Conservation (phyloP, 805 yeast genomes). For the Candida sakaeoensis region DNA sequence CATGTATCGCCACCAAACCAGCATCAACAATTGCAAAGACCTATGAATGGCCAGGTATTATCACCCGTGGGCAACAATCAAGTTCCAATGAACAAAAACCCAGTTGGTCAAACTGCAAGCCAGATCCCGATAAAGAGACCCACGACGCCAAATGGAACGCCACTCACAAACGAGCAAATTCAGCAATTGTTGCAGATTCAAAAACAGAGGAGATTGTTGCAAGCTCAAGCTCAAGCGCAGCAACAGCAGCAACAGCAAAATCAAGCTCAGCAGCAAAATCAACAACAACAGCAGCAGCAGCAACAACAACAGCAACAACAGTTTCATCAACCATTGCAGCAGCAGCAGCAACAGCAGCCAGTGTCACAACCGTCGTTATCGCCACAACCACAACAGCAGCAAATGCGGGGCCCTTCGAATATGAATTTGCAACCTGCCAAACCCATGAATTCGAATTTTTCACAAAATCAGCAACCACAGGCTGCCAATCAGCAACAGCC, state of each 20-base stretch:
- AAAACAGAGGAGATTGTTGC: constrained; percentile 47
- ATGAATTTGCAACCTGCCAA: constrained; percentile 1
- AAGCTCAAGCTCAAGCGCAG: constrained; percentile 35
- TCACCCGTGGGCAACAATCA: constrained; percentile 5
- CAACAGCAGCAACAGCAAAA: constrained; percentile 10
- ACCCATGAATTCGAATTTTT: background rate
- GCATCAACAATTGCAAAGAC: constrained; percentile 11
- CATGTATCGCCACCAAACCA: constrained; percentile 17
- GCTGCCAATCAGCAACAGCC: constrained; percentile 7
- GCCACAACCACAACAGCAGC: constrained; percentile 6
- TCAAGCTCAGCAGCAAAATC: constrained; percentile 1
- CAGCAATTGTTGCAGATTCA: constrained; percentile 54
- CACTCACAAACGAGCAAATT: constrained; percentile 57
- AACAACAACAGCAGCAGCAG: constrained; percentile 1
- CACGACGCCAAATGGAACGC: constrained; percentile 52
- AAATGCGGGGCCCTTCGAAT: constrained; percentile 1
- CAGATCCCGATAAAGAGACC: constrained; percentile 26
- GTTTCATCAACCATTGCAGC: background rate
- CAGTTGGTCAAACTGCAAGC: background rate
- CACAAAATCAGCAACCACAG: constrained; percentile 12
- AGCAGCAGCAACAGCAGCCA: constrained; percentile 3
- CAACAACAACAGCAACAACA: constrained; percentile 5
- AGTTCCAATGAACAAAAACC: background rate
- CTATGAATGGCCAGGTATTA: background rate
- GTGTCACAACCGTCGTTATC: background rate